Conservation (phyloP, 345 rosid genomes). For the Linum usitatissimum region DNA sequence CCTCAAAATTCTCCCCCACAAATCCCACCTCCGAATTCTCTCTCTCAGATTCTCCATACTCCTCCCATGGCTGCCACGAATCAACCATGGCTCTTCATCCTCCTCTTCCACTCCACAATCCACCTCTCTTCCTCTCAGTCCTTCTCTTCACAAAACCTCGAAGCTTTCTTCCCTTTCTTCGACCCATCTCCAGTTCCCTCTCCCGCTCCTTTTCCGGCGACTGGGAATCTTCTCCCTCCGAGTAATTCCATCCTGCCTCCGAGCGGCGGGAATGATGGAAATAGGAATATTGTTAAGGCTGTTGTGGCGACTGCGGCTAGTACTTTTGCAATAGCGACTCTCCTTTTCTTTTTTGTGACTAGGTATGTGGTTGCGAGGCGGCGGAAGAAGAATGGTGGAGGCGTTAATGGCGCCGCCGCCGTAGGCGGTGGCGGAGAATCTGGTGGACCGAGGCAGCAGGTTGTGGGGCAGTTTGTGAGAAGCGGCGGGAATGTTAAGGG, state of each 20-base stretch:
- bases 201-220: not conserved
- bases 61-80: constrained; percentile 25
- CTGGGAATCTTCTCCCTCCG: too few relatives aligned
- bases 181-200: constrained; percentile 13
- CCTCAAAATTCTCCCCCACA: not conserved
- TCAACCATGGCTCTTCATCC: constrained; percentile 26
- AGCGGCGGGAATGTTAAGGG: constrained; percentile 39
- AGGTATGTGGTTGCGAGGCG: constrained; percentile 27
- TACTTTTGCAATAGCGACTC: constrained; percentile 37
- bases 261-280: not conserved
- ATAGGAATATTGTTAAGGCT: constrained; percentile 33
- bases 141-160: constrained; percentile 46
- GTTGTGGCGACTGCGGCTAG: constrained; percentile 54
- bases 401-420: constrained; percentile 3
- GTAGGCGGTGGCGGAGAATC: constrained; percentile 11
- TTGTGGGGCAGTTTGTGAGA: constrained; percentile 22
- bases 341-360: constrained; percentile 40
- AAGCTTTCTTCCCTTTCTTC: constrained; percentile 38
- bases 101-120: not conserved
- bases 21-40: constrained; percentile 8
- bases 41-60: not conserved
- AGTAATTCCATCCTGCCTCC: too few relatives aligned
- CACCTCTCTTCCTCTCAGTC: constrained; percentile 25
- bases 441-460: constrained; percentile 9
- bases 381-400: constrained; percentile 20